Percentiles rank a stretch among this genome's conserved stretches.
phyloP scores from a whole-genome alignment of 345 rosid species.

The Luvunga scandens region DNA sequence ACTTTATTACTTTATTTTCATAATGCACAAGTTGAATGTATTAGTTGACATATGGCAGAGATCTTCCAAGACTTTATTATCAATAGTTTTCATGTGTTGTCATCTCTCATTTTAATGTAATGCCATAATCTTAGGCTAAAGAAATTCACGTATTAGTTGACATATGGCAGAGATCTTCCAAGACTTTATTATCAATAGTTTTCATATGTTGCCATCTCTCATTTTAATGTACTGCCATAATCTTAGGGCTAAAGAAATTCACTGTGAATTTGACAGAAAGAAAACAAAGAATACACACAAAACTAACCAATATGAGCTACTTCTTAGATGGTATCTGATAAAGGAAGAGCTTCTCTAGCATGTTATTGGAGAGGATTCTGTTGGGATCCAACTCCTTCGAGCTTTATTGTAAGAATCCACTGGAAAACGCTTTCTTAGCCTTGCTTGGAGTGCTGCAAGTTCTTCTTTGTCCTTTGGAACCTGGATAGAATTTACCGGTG shows the following conservation, averaged over 20 bases:
- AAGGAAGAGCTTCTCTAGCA: constrained; percentile 80
- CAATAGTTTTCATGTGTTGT: neutral
- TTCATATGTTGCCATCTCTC: neutral
- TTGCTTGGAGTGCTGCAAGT: constrained; percentile 71
- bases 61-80: neutral
- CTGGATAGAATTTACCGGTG: constrained; percentile 30
- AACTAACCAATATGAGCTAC: neutral
- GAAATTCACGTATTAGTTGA: no score
- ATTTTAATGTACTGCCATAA: neutral
- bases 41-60: neutral
- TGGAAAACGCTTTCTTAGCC: constrained; percentile 68
- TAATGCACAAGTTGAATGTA: neutral
- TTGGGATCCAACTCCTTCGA: constrained; percentile 78
- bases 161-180: neutral
- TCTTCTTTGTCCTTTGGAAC: constrained; percentile 88
- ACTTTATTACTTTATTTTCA: neutral
- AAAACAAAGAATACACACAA: neutral
- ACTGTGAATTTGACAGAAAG: neutral
- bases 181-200: neutral
- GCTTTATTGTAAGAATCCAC: constrained; percentile 71
- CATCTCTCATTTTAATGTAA: neutral
- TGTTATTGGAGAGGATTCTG: constrained; percentile 77
- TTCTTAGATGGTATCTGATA: constrained; percentile 41
- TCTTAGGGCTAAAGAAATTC: constrained; percentile 1
- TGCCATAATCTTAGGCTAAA: constrained; percentile 3